phyloP scores from a whole-genome alignment of 352 stramenopile species.

The Globisporangium parvum region DNA sequence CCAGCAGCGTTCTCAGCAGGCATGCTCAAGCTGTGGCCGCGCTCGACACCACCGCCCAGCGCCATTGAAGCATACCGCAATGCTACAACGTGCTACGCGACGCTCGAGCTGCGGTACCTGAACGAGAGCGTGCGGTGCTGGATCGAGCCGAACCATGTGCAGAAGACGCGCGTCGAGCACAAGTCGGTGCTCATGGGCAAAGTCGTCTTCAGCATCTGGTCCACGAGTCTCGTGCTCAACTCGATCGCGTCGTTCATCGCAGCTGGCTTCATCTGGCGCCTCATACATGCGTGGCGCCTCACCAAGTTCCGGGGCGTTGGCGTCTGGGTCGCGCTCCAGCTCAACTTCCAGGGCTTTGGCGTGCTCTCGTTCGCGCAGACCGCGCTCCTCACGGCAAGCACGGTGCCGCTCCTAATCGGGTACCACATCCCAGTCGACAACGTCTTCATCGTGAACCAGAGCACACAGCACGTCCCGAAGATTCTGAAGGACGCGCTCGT shows the following conservation, averaged over 20 bases:
- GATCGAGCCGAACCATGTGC: slow-evolving; percentile 23
- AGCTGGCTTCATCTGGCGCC: slow-evolving; percentile 15
- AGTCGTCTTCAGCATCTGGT: slow-evolving; percentile 35
- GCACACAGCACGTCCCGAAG: slow-evolving; percentile 14
- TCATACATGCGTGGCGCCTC: slow-evolving; percentile 15
- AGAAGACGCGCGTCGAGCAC: slow-evolving; percentile 17
- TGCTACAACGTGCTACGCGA: slow-evolving; percentile 24
- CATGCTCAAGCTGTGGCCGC: slow-evolving; percentile 21
- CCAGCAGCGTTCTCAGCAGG: slow-evolving; percentile 19
- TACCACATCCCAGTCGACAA: slow-evolving; percentile 27
- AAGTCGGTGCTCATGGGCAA: slow-evolving; percentile 19
- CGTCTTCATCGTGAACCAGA: slow-evolving; percentile 20
- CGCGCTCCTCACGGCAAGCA: slow-evolving; percentile 23
- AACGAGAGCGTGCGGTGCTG: slow-evolving; percentile 32
- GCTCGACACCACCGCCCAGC: slow-evolving; percentile 28
- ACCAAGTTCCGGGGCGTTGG: slow-evolving; percentile 22
- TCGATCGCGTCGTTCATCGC: slow-evolving; percentile 23
- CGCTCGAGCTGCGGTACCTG: slow-evolving; percentile 28
- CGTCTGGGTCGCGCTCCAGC: slow-evolving; percentile 24
- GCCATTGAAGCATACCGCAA: slow-evolving; percentile 26
- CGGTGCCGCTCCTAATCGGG: slow-evolving; percentile 20
- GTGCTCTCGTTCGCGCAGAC: slow-evolving; percentile 25
- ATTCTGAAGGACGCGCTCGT: slow-evolving; percentile 22
- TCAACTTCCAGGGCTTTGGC: slow-evolving; percentile 32
- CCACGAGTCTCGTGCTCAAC: slow-evolving; percentile 34